Evolutionary conservation across 2,329 filamentous ascomycete genomes (phyloP), one percentile per base, ranked within the genome.

Genomic region (Curvularia hawaiiensis): DNA sequence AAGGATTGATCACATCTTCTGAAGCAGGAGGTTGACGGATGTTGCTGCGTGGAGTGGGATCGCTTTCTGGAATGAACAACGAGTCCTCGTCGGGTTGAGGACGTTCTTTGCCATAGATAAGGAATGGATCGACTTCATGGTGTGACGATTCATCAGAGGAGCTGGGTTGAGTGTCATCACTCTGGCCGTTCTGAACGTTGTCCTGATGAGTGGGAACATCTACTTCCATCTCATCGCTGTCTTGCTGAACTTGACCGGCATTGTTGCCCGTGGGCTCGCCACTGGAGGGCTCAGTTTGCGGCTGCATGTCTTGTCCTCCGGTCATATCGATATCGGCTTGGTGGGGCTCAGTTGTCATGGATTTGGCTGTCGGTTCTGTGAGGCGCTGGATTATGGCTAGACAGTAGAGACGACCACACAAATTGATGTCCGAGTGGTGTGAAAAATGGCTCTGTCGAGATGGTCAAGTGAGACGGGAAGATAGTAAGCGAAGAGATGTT

Each of bases 51-150:
- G 58, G 18, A 2, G 51, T 10, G 14, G 61, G 10, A 14, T 18
- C 18, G 9, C 14, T 10, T 38, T 67, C 66, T 10, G 63, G 43
- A 8, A 67, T 28, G 20, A 68, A 68, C 6, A 67, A 62, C 5
- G 61, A 58, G 3, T 54, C 52, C 6, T 59, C 28, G 18, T 62
- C 57, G 8, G 10, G 2, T n/a, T 44, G 14, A 14, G 12, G 22
- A 28, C 20, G 14, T 44, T 44, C 24, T 10, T 44, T 16, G 24
- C 9, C 24, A n/a, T 28, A 12, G n/a, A 3, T 33, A 5, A n/a
- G 11, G 6, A 16, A 10, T 33, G 28, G 33, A 7, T 48, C 39
- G 7, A 40, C 24, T 22, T 20, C 20, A 18, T 38, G 6, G 4
- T 35, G 12, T 38, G 16, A 18, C 3, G n/a, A 12, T 18, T n/a